Percentiles rank a stretch among this genome's conserved stretches.
These are phyloP conservation scores for Diutina scorzettiae DNA, from an alignment of 1,139 yeast species.

Conservation along the genomic window DNA sequence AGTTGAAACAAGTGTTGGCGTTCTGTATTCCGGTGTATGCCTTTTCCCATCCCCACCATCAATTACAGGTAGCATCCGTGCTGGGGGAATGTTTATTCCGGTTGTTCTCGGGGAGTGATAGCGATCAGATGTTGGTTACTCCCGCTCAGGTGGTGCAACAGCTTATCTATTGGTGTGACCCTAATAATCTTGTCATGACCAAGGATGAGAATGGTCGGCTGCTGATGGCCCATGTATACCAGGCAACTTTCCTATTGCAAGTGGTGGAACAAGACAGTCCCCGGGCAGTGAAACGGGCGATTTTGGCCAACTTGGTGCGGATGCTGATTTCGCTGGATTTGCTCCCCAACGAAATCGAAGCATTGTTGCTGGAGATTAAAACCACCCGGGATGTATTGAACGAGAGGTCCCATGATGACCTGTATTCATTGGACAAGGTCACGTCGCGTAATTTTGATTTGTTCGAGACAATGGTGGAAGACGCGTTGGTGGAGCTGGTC, in stretches of 20 bases:
- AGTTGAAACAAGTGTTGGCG: slow-evolving; percentile 68
- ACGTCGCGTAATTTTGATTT: slow-evolving; percentile 37
- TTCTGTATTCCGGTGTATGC: slow-evolving; percentile 89
- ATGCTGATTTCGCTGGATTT: slow-evolving; percentile 24
- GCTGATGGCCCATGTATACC: slow-evolving; percentile 44
- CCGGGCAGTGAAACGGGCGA: slow-evolving; percentile 42
- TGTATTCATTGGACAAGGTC: slow-evolving; percentile 29
- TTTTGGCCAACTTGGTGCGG: slow-evolving; percentile 42
- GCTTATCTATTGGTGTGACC: slow-evolving; percentile 79
- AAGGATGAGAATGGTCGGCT: slow-evolving; percentile 25
- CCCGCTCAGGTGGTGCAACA: slow-evolving; percentile 61
- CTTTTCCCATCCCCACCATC: slow-evolving; percentile 67
- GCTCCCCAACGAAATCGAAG: slow-evolving; percentile 20
- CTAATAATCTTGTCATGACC: slow-evolving; percentile 49
- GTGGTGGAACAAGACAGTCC: slow-evolving; percentile 39
- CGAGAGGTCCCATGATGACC: slow-evolving; percentile 14
- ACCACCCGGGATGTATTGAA: slow-evolving; percentile 16
- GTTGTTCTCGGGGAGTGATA: slow-evolving; percentile 7
- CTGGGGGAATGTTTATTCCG: slow-evolving; percentile 52
- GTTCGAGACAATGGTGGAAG: slow-evolving; percentile 22
- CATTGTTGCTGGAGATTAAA: slow-evolving; percentile 22
- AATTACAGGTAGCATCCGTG: slow-evolving; percentile 49
- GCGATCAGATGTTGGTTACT: slow-evolving; percentile 21
- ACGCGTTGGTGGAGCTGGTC: slow-evolving; percentile 18
- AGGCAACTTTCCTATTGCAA: slow-evolving; percentile 45